Conservation (phyloP, 228 moss, liverwort and hornwort species). For the Sphagnum fallax region DNA sequence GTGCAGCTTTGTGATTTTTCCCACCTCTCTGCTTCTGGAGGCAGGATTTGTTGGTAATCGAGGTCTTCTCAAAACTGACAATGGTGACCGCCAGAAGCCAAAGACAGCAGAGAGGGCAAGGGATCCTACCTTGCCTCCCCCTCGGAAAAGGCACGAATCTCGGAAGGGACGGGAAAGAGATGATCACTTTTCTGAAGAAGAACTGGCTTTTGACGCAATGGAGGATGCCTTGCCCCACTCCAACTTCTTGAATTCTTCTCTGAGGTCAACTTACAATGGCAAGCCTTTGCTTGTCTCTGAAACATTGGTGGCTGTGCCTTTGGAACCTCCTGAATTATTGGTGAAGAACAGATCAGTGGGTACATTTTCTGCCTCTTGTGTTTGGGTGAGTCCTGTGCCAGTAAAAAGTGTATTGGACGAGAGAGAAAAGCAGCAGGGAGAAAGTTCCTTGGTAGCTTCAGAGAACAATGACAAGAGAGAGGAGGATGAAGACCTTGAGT, state of each 20-base stretch:
- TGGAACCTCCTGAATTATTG: not conserved
- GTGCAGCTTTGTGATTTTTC: too few relatives aligned
- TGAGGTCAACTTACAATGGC: slow-evolving; percentile 41
- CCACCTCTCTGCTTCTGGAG: not conserved
- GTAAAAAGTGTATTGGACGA: slow-evolving; percentile 19
- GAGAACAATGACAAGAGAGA: slow-evolving; percentile 21
- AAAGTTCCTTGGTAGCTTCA: slow-evolving; percentile 24
- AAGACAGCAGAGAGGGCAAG: slow-evolving; percentile 11
- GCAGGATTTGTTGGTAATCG: not conserved
- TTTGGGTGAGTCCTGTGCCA: slow-evolving; percentile 27
- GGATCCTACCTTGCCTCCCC: slow-evolving; percentile 7
- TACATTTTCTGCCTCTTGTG: slow-evolving; percentile 28
- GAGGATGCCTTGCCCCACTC: slow-evolving; percentile 31
- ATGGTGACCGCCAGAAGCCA: slow-evolving; percentile 9
- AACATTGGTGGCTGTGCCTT: slow-evolving; percentile 9
- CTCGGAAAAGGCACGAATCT: slow-evolving; percentile 15
- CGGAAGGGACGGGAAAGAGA: slow-evolving; percentile 24
- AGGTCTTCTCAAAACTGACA: slow-evolving; percentile 2
- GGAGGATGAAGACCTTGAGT: slow-evolving; percentile 20
- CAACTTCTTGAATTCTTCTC: slow-evolving; percentile 43
- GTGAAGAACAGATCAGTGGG: slow-evolving; percentile 17
- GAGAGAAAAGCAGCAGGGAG: slow-evolving; percentile 12
- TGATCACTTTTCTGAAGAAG: slow-evolving; percentile 52
- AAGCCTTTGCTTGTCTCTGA: slow-evolving; percentile 36
- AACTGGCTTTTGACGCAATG: slow-evolving; percentile 49